Evolutionary conservation across 371 early-diverging fungal genomes (phyloP).

Genomic region (Dinochytrium kinnereticum): DNA sequence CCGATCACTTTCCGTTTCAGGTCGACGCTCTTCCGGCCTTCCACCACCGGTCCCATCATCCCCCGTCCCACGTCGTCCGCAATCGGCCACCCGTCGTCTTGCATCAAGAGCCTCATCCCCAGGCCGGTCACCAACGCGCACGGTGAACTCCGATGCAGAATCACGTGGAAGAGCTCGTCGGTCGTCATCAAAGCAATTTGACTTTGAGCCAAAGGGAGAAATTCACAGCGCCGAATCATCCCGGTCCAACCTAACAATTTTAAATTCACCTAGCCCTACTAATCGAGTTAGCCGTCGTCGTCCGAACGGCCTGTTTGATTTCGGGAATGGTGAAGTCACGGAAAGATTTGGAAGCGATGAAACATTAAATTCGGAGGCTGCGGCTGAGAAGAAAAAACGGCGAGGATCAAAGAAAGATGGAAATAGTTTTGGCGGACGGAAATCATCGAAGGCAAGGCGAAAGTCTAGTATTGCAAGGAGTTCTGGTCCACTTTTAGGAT

Average conservation of each 20-base stretch:
- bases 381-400: neutral
- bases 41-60: slow-evolving; percentile 4
- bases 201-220: neutral
- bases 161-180: neutral
- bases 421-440: neutral
- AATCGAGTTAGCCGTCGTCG: neutral
- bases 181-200: neutral
- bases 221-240: neutral
- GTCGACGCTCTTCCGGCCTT: no score
- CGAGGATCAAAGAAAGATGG: slow-evolving; percentile 4
- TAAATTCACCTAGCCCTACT: neutral
- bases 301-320: neutral
- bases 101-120: no score
- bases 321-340: neutral
- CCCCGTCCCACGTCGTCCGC: neutral
- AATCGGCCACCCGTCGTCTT: no score
- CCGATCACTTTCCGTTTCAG: neutral
- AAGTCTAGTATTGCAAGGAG: slow-evolving; percentile 9
- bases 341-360: slow-evolving; percentile 7
- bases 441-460: neutral
- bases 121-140: neutral
- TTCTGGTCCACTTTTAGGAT: slow-evolving; percentile 19
- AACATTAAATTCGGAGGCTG: neutral
- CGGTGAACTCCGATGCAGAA: neutral
- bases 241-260: neutral